Conservation (phyloP, 176 grass and related monocot species). For the Phoenix roebelenii region DNA sequence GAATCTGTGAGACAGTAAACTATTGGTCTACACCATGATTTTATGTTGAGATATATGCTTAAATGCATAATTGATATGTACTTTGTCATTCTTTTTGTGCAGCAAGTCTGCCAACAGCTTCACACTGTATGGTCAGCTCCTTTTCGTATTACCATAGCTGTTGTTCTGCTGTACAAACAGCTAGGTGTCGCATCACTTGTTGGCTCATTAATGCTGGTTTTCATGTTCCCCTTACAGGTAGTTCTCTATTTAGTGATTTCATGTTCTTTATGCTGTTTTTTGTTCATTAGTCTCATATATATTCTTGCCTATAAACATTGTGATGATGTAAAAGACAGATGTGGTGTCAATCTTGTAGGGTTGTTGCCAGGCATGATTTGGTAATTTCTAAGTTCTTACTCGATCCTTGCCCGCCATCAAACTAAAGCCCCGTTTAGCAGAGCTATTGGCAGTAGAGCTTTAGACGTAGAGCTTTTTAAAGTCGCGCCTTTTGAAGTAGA, state of each 20-base stretch:
- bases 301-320: not conserved
- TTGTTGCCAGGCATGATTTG: too few species aligned
- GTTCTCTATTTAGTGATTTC: constrained; percentile 1
- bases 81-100: constrained; percentile 23
- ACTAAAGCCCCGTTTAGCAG: too few species aligned
- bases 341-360: too few species aligned
- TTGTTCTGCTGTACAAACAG: constrained; percentile 72
- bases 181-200: constrained; percentile 77
- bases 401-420: too few species aligned
- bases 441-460: too few species aligned
- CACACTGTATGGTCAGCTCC: constrained; percentile 99
- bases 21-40: too few species aligned
- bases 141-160: constrained; percentile 82
- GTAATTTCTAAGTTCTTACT: too few species aligned
- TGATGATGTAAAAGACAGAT: too few species aligned
- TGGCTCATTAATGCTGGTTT: constrained; percentile 67
- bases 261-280: not conserved
- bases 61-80: not conserved
- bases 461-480: too few species aligned
- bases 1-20: too few species aligned
- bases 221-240: constrained; percentile 95
- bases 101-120: constrained; percentile 97
- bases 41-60: too few species aligned
- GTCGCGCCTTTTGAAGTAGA: too few species aligned
- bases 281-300: not conserved